Evolutionary conservation across 148 eudicot species (phyloP), one percentile per base, ranked within the genome.

Genomic region (Amaranthus palmeri): DNA sequence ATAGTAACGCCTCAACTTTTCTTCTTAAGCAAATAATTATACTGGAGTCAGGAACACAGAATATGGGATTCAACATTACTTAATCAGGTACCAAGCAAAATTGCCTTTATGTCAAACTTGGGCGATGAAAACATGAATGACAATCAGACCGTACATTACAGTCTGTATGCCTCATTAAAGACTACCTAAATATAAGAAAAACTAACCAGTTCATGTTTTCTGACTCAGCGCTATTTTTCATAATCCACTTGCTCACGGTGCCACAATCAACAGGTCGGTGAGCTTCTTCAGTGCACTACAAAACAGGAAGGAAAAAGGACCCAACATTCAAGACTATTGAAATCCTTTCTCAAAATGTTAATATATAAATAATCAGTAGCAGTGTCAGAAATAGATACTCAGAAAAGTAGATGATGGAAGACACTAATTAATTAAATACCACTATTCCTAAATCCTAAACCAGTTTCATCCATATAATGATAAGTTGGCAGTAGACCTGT

Each of bases 221-320:
- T 61, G 96, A 89, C 71, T 92, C 97, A 4, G 97, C 92, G 71
- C 88, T 86, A 71, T 92, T 92, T 82, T 92, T 92, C 85, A 86
- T 58, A 65, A 92, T 82, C 97, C 97, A 92, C 79, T 83, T 89
- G 67, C 90, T 68, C 73, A 92, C 97, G 59, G 97, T 92, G 70
- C 79, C 84, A 78, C 97, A 92, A 73, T 89, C 96, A 78, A 92
- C 97, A 65, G 97, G 97, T 10, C 97, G 90, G 50, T 92, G 97
- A 77, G 92, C 90, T 86, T 92, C 97, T 77, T 87, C 97, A 11
- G 88, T 83, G 78, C 97, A 92, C 96, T 91, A 86, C 75, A 75
- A 54, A 45, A 55, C 56, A 78, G 58, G 65, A 7, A 51, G n/a
- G 58, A 11, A 70, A 62, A 11, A 70, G 36, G 4, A 65, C 3